These are phyloP conservation scores for Biscogniauxia marginata DNA, from an alignment of 2,329 filamentous ascomycete species.

Conservation along the genomic window DNA sequence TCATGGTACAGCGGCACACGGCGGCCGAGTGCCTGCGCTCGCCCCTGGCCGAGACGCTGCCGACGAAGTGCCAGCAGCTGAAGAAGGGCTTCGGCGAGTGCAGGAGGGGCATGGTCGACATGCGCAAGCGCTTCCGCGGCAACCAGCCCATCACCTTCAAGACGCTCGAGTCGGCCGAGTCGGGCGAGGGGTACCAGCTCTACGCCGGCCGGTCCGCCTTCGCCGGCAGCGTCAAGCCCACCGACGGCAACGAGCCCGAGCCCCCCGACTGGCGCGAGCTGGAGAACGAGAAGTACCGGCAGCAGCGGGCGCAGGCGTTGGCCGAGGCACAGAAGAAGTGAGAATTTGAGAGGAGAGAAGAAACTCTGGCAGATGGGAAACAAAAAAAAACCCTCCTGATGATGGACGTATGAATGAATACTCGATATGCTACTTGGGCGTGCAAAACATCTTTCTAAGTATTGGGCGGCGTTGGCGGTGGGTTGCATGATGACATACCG, in stretches of 20 bases:
- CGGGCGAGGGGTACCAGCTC: constrained; percentile 63
- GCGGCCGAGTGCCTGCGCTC: constrained; percentile 85
- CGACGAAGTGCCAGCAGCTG: constrained; percentile 85
- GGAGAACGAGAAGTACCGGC: constrained; percentile 61
- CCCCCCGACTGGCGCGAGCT: constrained; percentile 62
- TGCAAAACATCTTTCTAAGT: too few relatives aligned
- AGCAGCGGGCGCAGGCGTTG: constrained; percentile 26
- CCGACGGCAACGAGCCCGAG: constrained; percentile 64
- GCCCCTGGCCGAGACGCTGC: constrained; percentile 78
- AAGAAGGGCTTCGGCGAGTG: constrained; percentile 93
- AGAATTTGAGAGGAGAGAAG: constrained; percentile 10
- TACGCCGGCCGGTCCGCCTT: constrained; percentile 78
- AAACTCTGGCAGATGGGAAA: background rate
- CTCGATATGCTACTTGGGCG: too few relatives aligned
- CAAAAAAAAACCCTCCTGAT: background rate
- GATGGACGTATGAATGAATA: too few relatives aligned
- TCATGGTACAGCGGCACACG: constrained; percentile 85
- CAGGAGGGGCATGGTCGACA: constrained; percentile 94
- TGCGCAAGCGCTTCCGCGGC: constrained; percentile 96
- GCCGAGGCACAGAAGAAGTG: constrained; percentile 22
- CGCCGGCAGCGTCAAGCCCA: constrained; percentile 60
- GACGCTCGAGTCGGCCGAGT: constrained; percentile 60
- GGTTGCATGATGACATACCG: too few relatives aligned
- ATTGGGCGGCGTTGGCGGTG: too few relatives aligned
- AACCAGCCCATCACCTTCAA: constrained; percentile 78